These are phyloP conservation scores for Pyricularia sp. DNA, from an alignment of 2,329 filamentous ascomycete genomes.

Conservation along the genomic window DNA sequence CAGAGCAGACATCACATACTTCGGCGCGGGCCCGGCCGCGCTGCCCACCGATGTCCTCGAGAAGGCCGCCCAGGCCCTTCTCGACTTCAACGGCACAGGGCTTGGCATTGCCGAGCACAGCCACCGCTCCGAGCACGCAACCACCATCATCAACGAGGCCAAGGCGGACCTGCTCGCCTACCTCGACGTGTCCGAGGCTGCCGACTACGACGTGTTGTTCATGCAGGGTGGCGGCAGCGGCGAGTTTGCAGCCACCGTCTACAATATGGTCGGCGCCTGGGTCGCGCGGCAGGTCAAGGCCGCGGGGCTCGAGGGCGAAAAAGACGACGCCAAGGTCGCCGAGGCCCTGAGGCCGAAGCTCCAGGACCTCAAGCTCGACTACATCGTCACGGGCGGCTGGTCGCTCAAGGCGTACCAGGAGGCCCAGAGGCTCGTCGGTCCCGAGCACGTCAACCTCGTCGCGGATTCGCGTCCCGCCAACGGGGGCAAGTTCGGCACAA, in stretches of 20 bases:
- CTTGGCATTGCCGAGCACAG: slow-evolving; percentile 85
- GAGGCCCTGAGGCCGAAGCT: slow-evolving; percentile 26
- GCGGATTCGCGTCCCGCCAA: slow-evolving; percentile 30
- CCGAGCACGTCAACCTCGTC: slow-evolving; percentile 70
- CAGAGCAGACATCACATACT: slow-evolving; percentile 28
- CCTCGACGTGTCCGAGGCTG: slow-evolving; percentile 55
- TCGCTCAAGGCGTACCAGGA: slow-evolving; percentile 84
- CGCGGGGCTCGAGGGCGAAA: slow-evolving; percentile 34
- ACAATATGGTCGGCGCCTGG: slow-evolving; percentile 80
- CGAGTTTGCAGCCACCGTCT: slow-evolving; percentile 74
- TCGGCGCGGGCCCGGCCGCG: slow-evolving; percentile 82
- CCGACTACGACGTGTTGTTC: slow-evolving; percentile 77
- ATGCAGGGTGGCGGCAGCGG: slow-evolving; percentile 82
- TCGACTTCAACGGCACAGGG: slow-evolving; percentile 75
- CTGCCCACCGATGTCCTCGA: slow-evolving; percentile 77
- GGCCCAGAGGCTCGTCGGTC: slow-evolving; percentile 65
- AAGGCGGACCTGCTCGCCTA: slow-evolving; percentile 65
- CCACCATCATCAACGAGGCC: slow-evolving; percentile 67
- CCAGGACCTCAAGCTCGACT: slow-evolving; percentile 69
- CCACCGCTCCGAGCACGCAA: slow-evolving; percentile 73
- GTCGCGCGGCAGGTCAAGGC: slow-evolving; percentile 57
- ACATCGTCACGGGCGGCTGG: slow-evolving; percentile 85
- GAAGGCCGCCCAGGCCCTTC: slow-evolving; percentile 62
- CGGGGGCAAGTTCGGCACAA: slow-evolving; percentile 75
- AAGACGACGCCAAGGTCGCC: slow-evolving; percentile 16